Conservation (phyloP, 1,284 basidiomycete species). For the Filobasidium uniguttulatum region DNA sequence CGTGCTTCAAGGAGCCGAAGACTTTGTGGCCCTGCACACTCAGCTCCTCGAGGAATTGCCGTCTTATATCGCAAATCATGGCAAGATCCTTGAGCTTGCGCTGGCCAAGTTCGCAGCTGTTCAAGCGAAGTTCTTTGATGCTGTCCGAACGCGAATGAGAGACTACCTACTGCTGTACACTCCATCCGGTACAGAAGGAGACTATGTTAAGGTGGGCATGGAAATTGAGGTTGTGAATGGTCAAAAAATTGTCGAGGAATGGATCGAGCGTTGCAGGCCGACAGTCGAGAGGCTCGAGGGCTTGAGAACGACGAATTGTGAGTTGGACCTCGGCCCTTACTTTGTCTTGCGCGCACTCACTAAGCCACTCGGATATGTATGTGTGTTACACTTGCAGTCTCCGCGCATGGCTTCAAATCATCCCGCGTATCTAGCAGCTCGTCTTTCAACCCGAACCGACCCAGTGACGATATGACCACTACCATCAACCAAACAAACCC, state of each 20-base stretch:
- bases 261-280: conserved; percentile 22
- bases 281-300: conserved; percentile 24
- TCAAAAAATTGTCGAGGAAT: conserved; percentile 20
- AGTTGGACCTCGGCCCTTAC: too few species aligned
- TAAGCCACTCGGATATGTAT: too few species aligned
- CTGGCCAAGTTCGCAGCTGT: conserved; percentile 25
- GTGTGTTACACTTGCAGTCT: too few species aligned
- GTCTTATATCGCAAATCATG: conserved; percentile 30
- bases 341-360: too few species aligned
- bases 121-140: conserved; percentile 16
- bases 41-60: conserved; percentile 37
- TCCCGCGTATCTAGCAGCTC: too few species aligned
- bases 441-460: too few species aligned
- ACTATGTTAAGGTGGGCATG: background rate
- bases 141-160: conserved; percentile 8
- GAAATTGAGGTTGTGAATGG: conserved; percentile 2
- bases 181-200: background rate
- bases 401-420: too few species aligned
- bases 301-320: conserved; percentile 1
- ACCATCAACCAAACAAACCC: too few species aligned
- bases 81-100: conserved; percentile 29
- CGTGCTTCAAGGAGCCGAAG: conserved; percentile 27
- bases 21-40: conserved; percentile 35
- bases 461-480: too few species aligned
- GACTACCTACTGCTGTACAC: conserved; percentile 21